A percentile compares a stretch with the other conserved stretches of the same genome.
These are phyloP conservation scores for Taiozyma sp. DNA, from an alignment of 1,139 yeast genomes.

Conservation along the genomic window DNA sequence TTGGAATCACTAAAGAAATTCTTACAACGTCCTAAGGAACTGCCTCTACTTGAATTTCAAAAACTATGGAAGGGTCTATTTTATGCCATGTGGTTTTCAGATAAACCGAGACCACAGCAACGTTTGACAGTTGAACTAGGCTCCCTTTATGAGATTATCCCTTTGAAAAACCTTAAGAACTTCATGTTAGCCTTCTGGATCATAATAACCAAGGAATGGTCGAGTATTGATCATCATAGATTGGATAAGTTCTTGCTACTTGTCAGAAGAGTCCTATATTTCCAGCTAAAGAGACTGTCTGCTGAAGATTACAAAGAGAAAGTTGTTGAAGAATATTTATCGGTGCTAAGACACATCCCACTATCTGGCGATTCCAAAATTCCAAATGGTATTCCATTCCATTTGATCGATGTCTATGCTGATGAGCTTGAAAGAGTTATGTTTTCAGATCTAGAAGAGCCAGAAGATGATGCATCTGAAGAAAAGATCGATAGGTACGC, in stretches of 20 bases:
- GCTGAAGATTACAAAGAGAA: constrained; percentile 50
- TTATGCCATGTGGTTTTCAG: constrained; percentile 95
- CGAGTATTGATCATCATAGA: constrained; percentile 76
- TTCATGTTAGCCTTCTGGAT: constrained; percentile 81
- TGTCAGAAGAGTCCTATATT: constrained; percentile 70
- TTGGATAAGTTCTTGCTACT: constrained; percentile 80
- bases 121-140: constrained; percentile 73
- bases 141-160: constrained; percentile 43
- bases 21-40: constrained; percentile 36
- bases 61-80: constrained; percentile 94
- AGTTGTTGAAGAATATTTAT: constrained; percentile 39
- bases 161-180: constrained; percentile 34
- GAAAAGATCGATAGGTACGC: constrained; percentile 34
- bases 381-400: constrained; percentile 78
- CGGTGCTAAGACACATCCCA: constrained; percentile 35
- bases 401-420: constrained; percentile 73
- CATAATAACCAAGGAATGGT: constrained; percentile 80
- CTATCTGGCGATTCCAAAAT: constrained; percentile 54
- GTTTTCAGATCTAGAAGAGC: constrained; percentile 39
- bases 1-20: constrained; percentile 59
- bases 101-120: constrained; percentile 89
- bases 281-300: constrained; percentile 53
- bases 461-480: constrained; percentile 36
- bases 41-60: constrained; percentile 54
- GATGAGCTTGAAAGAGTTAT: constrained; percentile 78